A percentile compares a stretch with the other conserved stretches of the same genome.
These are phyloP conservation scores for Artomyces pyxidatus DNA, from an alignment of 768 basidiomycete species.

Conservation along the genomic window DNA sequence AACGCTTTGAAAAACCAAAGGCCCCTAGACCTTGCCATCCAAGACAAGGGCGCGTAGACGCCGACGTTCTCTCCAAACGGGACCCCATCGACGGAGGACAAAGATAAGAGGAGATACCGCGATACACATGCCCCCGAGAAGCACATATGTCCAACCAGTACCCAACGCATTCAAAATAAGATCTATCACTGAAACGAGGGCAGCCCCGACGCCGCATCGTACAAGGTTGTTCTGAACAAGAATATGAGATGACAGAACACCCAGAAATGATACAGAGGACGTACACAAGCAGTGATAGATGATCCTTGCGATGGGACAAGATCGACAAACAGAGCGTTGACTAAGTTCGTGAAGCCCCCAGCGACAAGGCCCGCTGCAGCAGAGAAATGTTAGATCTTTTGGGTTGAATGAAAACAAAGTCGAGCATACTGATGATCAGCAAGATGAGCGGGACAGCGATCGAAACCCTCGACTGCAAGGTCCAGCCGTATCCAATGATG, in stretches of 20 bases:
- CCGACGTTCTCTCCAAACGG: slow-evolving; percentile 39
- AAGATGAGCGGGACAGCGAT: slow-evolving; percentile 49
- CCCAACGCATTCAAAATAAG: slow-evolving; percentile 53
- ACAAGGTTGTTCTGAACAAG: slow-evolving; percentile 56
- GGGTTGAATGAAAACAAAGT: slow-evolving; percentile 2
- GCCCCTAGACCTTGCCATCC: too few relatives aligned
- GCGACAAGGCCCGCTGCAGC: slow-evolving; percentile 45
- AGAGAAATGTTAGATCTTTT: slow-evolving; percentile 24
- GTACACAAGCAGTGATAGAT: slow-evolving; percentile 63
- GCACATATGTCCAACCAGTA: slow-evolving; percentile 60
- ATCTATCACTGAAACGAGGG: slow-evolving; percentile 54
- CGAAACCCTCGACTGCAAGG: slow-evolving; percentile 37
- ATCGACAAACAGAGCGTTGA: slow-evolving; percentile 60
- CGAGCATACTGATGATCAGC: slow-evolving; percentile 24
- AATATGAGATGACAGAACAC: background rate
- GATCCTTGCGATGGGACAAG: slow-evolving; percentile 55
- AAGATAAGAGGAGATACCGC: slow-evolving; percentile 42
- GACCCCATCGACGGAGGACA: slow-evolving; percentile 45
- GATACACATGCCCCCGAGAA: slow-evolving; percentile 44
- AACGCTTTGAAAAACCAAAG: too few relatives aligned
- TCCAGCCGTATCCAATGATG: slow-evolving; percentile 56
- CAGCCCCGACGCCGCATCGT: slow-evolving; percentile 55
- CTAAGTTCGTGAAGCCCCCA: slow-evolving; percentile 43
- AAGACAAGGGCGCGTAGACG: too few relatives aligned
- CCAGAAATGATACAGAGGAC: too few relatives aligned